Percentiles rank a stretch among this genome's conserved stretches.
These are phyloP conservation scores for Vicia sativa DNA, from an alignment of 306 rosid genomes.

Conservation along the genomic window DNA sequence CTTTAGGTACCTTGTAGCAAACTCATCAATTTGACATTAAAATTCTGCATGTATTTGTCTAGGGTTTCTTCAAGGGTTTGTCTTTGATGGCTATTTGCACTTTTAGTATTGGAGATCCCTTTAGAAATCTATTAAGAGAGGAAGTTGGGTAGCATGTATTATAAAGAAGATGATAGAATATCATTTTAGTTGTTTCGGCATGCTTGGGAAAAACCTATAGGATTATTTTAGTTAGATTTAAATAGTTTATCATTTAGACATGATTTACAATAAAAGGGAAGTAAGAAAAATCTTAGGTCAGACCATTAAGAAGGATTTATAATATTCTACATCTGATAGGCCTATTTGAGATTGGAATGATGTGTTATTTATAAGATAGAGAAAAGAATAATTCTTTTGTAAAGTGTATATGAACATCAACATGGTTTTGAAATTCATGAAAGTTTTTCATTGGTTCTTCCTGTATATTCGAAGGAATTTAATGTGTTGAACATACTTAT, in stretches of 20 bases:
- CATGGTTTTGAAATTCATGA: too few relatives aligned
- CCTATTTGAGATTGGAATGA: too few relatives aligned
- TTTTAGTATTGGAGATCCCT: neutral
- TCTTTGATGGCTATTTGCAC: neutral
- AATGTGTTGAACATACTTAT: too few relatives aligned
- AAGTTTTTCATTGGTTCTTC: too few relatives aligned
- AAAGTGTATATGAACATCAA: too few relatives aligned
- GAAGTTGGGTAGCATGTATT: neutral
- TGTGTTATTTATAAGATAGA: too few relatives aligned
- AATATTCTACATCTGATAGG: too few relatives aligned
- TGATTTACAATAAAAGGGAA: neutral
- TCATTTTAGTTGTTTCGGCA: neutral
- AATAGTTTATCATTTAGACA: neutral
- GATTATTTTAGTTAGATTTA: neutral
- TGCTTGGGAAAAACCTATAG: neutral
- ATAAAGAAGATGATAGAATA: neutral
- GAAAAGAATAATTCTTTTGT: too few relatives aligned
- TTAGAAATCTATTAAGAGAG: neutral
- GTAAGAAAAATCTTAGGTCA: neutral
- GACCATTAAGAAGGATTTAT: neutral
- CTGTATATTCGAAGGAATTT: too few relatives aligned
- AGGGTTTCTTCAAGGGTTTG: neutral
- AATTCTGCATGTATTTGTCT: neutral
- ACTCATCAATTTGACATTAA: neutral
- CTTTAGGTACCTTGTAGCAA: too few relatives aligned